phyloP scores from a whole-genome alignment of 73 alveolate genomes.

The Paramecium caudatum region DNA sequence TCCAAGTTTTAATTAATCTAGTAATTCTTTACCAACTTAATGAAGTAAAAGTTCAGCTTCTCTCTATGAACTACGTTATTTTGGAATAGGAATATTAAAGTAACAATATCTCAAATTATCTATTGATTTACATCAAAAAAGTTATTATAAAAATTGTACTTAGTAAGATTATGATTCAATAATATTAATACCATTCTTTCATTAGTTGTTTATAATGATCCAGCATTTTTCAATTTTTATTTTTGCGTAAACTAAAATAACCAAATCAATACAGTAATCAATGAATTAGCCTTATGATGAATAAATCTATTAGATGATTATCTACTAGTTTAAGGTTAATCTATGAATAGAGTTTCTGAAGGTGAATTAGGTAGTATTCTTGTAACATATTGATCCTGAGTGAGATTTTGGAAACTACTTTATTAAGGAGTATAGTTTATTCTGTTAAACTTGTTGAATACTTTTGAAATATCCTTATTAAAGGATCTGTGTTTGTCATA shows the following conservation, averaged over 20 bases:
- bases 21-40: conserved; percentile 5
- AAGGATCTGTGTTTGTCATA: conserved; percentile 16
- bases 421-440: not conserved
- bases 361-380: conserved; percentile 29
- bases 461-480: conserved; percentile 34
- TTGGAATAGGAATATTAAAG: conserved; percentile 60
- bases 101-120: conserved; percentile 56
- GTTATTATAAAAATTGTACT: conserved; percentile 1
- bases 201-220: not conserved
- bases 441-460: not conserved
- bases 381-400: conserved; percentile 39
- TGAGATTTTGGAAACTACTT: conserved; percentile 24
- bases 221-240: conserved; percentile 51
- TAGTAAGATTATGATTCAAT: conserved; percentile 48
- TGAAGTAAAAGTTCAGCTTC: conserved; percentile 32
- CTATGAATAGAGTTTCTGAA: not conserved
- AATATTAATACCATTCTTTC: conserved; percentile 29
- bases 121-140: conserved; percentile 50
- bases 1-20: conserved; percentile 49
- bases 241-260: conserved; percentile 50
- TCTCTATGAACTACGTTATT: conserved; percentile 19
- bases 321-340: not conserved
- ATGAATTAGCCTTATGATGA: conserved; percentile 17
- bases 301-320: not conserved
- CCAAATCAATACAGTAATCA: not conserved